Percentiles rank a stretch among this genome's conserved stretches.
These are phyloP conservation scores for Solanum pinnatisectum DNA, from an alignment of 257 asterid genomes.

Conservation along the genomic window DNA sequence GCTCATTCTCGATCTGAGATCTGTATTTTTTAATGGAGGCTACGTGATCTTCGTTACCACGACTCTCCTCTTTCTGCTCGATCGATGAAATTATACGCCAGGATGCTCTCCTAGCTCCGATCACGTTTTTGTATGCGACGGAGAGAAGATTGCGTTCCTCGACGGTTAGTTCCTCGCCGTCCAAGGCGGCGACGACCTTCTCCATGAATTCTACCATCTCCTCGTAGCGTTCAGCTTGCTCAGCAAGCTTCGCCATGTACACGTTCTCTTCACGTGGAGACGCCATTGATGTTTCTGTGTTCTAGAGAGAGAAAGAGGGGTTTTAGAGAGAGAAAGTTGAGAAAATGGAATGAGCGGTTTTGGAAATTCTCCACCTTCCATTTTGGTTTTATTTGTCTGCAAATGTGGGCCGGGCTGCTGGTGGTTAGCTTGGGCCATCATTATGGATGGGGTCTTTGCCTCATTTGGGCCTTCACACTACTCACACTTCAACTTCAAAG, in stretches of 20 bases:
- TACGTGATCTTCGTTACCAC: not conserved
- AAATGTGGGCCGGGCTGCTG: not conserved
- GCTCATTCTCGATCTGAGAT: not conserved
- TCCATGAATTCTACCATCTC: constrained; percentile 10
- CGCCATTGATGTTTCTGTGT: not conserved
- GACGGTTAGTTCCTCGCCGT: not conserved
- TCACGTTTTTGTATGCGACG: constrained; percentile 6
- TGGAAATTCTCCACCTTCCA: not conserved
- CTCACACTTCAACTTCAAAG: not conserved
- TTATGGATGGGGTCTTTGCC: not conserved
- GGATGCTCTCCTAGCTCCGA: not conserved
- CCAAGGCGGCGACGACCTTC: not conserved
- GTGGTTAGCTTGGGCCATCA: not conserved
- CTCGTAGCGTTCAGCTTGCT: constrained; percentile 5
- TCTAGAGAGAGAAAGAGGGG: not conserved
- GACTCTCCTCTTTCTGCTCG: not conserved
- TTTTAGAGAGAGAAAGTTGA: not conserved
- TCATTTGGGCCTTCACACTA: not conserved
- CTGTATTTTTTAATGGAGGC: not conserved
- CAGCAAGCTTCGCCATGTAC: constrained; percentile 6
- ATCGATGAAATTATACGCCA: constrained; percentile 1
- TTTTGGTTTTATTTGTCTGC: not conserved
- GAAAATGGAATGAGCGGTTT: not conserved
- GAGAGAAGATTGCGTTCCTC: constrained; percentile 4
- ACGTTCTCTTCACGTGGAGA: constrained; percentile 7